Evolutionary conservation across 2,329 filamentous ascomycete genomes (phyloP), one percentile per base, ranked within the genome.

Genomic region (Stagonosporopsis vannaccii): DNA sequence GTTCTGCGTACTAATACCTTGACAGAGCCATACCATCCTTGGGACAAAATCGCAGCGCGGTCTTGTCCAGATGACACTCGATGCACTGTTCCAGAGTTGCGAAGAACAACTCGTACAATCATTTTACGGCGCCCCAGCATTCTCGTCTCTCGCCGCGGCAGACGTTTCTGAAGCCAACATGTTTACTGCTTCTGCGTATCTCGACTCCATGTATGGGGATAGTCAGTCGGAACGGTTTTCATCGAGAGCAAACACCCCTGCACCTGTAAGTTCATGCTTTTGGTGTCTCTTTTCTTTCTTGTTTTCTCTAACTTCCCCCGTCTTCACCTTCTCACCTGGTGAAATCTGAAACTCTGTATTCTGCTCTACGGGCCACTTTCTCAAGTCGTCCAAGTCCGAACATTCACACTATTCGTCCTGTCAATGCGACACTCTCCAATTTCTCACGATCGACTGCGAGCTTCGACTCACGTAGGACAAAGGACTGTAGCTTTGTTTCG

Each of bases 1-100:
- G 67, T n/a, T 40, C 51, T 25, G 23, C 11, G 42, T 43, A 19
- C 53, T 69, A 33, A 69, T 28, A 15, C 26, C 15, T 8, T 19
- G n/a, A 22, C 35, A 97, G 94, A 96, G 91, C 61, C 94, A 99
- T 75, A 99, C 95, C 0, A 97, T 98, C 58, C 85, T 99, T 15
- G 95, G 95, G 51, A 96, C 91, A 12, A 89, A 88, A 65, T 86
- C 85, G 20, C 91, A 97, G 76, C 89, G 94, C 62, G 95, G 95
- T 60, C 80, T 99, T 50, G 96, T 92, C 0, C 95, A 99, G 75
- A 88, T 99, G 69, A 86, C 92, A 0, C 87, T 99, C 51, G 94
- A 98, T 70, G 85, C 96, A 36, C 83, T 98, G 45, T 99, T 96
- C 78, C 87, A 89, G 60, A 94, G 90, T 40, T 86, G 97, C 46